Conservation (phyloP, 2,329 filamentous ascomycete genomes). For the Ophiostoma himal-ulmi region DNA sequence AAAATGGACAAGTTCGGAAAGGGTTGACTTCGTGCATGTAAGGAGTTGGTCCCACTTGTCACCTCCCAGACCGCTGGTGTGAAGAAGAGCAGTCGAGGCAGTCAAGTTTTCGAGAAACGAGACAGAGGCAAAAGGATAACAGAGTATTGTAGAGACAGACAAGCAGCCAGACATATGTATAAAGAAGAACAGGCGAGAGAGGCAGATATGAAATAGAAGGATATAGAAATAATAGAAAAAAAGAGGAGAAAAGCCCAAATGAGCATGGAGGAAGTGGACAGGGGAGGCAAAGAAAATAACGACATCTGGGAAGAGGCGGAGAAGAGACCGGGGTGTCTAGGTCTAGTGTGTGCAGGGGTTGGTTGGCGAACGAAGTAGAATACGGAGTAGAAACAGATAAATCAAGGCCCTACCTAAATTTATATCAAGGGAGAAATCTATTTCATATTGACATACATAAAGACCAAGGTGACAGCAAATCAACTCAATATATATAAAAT, state of each 20-base stretch:
- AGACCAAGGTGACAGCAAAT: constrained; percentile 1
- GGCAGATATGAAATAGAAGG: not conserved
- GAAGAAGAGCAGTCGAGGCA: not conserved
- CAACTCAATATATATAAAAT: not conserved
- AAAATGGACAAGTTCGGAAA: constrained; percentile 11
- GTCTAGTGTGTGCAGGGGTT: not conserved
- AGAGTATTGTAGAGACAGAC: too few species aligned
- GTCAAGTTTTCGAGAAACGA: not conserved
- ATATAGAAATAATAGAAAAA: not conserved
- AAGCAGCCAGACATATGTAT: not conserved
- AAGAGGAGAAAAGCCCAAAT: not conserved
- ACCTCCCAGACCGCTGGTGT: constrained; percentile 16
- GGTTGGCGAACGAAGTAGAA: not conserved
- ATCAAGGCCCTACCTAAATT: too few species aligned
- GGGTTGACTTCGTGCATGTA: not conserved
- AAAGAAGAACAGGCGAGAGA: not conserved
- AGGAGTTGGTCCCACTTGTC: constrained; percentile 9
- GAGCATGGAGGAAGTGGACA: not conserved
- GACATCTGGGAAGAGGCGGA: constrained; percentile 10
- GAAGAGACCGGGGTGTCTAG: constrained; percentile 1
- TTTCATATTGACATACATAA: not conserved
- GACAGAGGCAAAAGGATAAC: not conserved
- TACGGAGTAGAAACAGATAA: not conserved
- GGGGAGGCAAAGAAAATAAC: constrained; percentile 9
- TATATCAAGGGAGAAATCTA: not conserved